Evolutionary conservation across 441 rosid genomes (phyloP).

Genomic region (Biscutella laevigata): DNA sequence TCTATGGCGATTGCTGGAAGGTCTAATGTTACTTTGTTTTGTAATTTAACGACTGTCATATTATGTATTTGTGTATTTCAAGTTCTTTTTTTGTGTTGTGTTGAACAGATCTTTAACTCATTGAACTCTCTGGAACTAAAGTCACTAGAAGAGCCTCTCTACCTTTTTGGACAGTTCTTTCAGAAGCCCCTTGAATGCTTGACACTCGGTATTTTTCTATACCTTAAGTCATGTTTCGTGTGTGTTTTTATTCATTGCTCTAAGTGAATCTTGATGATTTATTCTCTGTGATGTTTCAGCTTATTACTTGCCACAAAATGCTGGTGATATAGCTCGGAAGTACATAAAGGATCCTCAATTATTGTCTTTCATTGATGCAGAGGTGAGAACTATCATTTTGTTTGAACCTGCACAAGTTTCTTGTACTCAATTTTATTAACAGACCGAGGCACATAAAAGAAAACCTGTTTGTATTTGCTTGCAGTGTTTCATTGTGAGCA

Average conservation of each 20-base stretch:
- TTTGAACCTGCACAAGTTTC: background rate
- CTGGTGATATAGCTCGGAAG: constrained; percentile 83
- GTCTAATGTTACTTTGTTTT: constrained; percentile 36
- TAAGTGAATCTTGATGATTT: constrained; percentile 23
- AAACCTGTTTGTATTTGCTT: constrained; percentile 8
- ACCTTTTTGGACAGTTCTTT: constrained; percentile 90
- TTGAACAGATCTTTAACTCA: constrained; percentile 69
- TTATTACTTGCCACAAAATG: constrained; percentile 80
- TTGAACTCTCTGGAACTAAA: constrained; percentile 82
- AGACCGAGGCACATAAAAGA: background rate
- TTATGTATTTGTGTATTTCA: constrained; percentile 2
- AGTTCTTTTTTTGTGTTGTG: constrained; percentile 10
- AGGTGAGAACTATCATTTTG: constrained; percentile 38
- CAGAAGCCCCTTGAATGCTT: constrained; percentile 82
- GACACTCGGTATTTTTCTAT: constrained; percentile 56
- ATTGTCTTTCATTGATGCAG: constrained; percentile 88
- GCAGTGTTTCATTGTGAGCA: constrained; percentile 98
- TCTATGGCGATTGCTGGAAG: constrained; percentile 88
- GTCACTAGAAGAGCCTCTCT: constrained; percentile 93
- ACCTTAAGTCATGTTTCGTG: background rate
- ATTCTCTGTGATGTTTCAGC: constrained; percentile 45
- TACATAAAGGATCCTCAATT: constrained; percentile 75
- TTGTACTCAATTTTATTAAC: background rate
- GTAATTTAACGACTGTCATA: constrained; percentile 1
- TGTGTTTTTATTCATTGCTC: background rate